Percentiles rank a stretch among this genome's conserved stretches.
These are phyloP conservation scores for Chlorella sp. DNA, from an alignment of 139 green algal species.

Conservation along the genomic window DNA sequence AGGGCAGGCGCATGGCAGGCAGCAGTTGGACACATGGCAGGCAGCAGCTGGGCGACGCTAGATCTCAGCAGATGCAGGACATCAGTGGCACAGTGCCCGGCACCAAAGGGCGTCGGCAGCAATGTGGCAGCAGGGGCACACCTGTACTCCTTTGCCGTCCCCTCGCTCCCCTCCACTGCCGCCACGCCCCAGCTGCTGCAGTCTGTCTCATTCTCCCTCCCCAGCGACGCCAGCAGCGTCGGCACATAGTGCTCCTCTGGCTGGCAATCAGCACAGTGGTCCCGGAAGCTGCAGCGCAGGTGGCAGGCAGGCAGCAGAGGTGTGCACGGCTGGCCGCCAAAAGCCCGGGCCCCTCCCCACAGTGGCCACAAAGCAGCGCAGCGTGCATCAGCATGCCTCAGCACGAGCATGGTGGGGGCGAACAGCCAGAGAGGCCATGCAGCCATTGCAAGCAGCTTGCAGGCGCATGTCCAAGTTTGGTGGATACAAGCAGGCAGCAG, in stretches of 20 bases:
- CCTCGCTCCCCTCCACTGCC: background rate
- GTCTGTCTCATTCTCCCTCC: background rate
- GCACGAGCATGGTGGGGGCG: too few relatives aligned
- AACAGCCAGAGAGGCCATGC: too few relatives aligned
- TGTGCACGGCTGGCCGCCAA: background rate
- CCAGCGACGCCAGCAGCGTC: slow-evolving; percentile 26
- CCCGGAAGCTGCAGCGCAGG: too few relatives aligned
- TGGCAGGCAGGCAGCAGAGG: background rate
- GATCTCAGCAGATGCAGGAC: too few relatives aligned
- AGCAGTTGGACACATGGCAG: background rate
- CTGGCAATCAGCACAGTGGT: background rate
- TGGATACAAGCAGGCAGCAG: background rate
- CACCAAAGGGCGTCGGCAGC: too few relatives aligned
- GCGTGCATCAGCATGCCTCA: too few relatives aligned
- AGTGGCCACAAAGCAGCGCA: background rate
- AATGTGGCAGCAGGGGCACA: background rate
- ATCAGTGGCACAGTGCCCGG: too few relatives aligned
- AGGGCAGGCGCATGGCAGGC: too few relatives aligned
- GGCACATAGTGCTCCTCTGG: slow-evolving; percentile 39
- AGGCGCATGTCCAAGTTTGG: too few relatives aligned
- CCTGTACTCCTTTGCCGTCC: background rate
- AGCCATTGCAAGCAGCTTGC: too few relatives aligned
- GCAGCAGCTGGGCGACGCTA: background rate
- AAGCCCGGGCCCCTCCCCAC: too few relatives aligned
- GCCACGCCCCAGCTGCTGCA: slow-evolving; percentile 17